Evolutionary conservation across 371 early-diverging fungal species (phyloP), one percentile per base, ranked within the genome.

Genomic region (Globomyces sp.): DNA sequence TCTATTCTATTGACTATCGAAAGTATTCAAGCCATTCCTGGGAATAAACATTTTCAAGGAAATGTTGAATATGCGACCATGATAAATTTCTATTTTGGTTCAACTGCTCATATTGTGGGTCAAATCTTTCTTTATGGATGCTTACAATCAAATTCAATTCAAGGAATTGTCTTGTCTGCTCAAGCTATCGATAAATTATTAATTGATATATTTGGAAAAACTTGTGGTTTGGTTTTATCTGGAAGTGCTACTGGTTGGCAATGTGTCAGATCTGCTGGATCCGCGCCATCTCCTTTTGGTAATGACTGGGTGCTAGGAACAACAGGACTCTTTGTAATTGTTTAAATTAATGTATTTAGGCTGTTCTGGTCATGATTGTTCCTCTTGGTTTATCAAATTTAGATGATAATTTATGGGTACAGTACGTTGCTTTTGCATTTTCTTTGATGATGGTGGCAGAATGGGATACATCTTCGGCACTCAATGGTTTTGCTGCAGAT

Each of bases 21-120:
- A 67, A 87, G 88, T 8, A 84, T 92, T 80, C 87, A 89, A 52
- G 85, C 83, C 53, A 84, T 90, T 46, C 86, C 87, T 5, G 92
- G 91, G 13, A 92, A 91, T 73, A 84, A 86, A 57, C 79, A 83
- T 62, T 81, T 81, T 60, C 80, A 83, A 77, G 82, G 82, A 4
- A 77, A 74, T 3, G 81, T 82, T 4, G 85, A 84, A 63, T 84
- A 74, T 71, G 77, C 76, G 0, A 84, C 85, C 3, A 65, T 84
- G 10, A 77, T 84, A 71, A 81, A 80, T 68, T 82, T 82, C 63
- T 84, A 80, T 64, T 84, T 81, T 68, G 81, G 79, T 24, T 67
- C 70, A 11, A 9, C 4, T 11, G 64, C 68, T 34, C 78, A 79
- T 64, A 36, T 70, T 34, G 57, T 72, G 4, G 79, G 80, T 0